phyloP scores from a whole-genome alignment of 164 flowering plant species.

The Amborella trichopoda region DNA sequence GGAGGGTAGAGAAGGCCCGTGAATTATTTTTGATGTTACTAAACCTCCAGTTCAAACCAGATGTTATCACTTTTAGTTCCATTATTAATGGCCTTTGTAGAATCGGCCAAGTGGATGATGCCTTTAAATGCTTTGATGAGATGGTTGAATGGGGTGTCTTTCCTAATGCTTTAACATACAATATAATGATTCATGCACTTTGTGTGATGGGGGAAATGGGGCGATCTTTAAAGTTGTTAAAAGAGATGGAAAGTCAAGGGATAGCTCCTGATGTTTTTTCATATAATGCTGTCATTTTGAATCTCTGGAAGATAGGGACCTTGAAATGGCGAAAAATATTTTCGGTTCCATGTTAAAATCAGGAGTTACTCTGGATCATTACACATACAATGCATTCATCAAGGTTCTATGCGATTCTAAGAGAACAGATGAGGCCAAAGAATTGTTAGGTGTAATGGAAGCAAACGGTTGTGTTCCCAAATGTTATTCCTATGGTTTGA shows the following conservation, averaged over 20 bases:
- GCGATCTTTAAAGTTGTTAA: conserved; percentile 36
- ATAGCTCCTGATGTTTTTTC: conserved; percentile 51
- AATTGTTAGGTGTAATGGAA: conserved; percentile 46
- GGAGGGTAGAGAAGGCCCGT: conserved; percentile 29
- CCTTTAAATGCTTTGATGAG: conserved; percentile 64
- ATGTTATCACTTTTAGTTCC: conserved; percentile 70
- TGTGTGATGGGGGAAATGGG: conserved; percentile 47
- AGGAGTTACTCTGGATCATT: conserved; percentile 57
- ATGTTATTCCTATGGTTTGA: conserved; percentile 30
- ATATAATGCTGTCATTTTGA: conserved; percentile 62
- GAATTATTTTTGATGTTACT: conserved; percentile 54
- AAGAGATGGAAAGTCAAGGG: conserved; percentile 50
- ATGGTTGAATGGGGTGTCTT: conserved; percentile 75
- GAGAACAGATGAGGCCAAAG: conserved; percentile 53
- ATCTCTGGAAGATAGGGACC: conserved; percentile 46
- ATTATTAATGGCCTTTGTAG: conserved; percentile 76
- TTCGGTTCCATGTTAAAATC: conserved; percentile 43
- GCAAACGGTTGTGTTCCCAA: conserved; percentile 54
- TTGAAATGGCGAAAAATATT: conserved; percentile 47
- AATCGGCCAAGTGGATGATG: conserved; percentile 41
- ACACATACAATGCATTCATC: conserved; percentile 48
- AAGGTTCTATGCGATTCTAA: conserved; percentile 38
- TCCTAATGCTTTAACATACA: conserved; percentile 62
- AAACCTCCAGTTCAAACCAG: conserved; percentile 53
- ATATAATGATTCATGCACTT: conserved; percentile 54